Evolutionary conservation across 768 basidiomycete genomes (phyloP).

Genomic region (Coprinellus micaceus): DNA sequence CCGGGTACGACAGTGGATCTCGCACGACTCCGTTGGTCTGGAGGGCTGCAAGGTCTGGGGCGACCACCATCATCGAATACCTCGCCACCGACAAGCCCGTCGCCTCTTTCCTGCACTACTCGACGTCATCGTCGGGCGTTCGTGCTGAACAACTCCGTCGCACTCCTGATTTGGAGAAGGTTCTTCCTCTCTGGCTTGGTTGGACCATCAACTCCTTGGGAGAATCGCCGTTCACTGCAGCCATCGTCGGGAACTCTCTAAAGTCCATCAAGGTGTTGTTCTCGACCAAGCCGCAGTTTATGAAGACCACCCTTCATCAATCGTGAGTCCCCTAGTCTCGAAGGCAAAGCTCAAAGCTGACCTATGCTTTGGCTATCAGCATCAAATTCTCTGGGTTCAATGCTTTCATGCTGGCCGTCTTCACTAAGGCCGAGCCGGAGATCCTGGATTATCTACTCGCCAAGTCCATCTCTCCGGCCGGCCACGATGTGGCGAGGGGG

Average conservation of each 20-base stretch:
- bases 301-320: conserved; percentile 38
- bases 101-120: conserved; percentile 49
- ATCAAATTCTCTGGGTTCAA: conserved; percentile 47
- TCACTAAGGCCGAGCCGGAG: conserved; percentile 21
- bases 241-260: conserved; percentile 33
- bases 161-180: conserved; percentile 34
- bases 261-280: conserved; percentile 45
- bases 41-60: conserved; percentile 34
- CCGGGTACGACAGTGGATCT: conserved; percentile 12
- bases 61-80: conserved; percentile 42
- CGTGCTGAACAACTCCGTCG: conserved; percentile 41
- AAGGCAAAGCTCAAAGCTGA: neutral
- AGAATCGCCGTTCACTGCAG: conserved; percentile 50
- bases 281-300: conserved; percentile 37
- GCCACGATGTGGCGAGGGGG: conserved; percentile 41
- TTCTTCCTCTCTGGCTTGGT: conserved; percentile 48
- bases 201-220: conserved; percentile 44
- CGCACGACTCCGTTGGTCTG: conserved; percentile 35
- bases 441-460: conserved; percentile 50
- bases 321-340: conserved; percentile 29
- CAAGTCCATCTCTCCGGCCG: conserved; percentile 41
- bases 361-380: conserved; percentile 21
- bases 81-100: conserved; percentile 43
- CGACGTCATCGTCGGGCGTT: conserved; percentile 37
- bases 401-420: conserved; percentile 40